Evolutionary conservation across 805 yeast genomes (phyloP), one percentile per base, ranked within the genome.

Genomic region (Saccharomyces paradoxus): DNA sequence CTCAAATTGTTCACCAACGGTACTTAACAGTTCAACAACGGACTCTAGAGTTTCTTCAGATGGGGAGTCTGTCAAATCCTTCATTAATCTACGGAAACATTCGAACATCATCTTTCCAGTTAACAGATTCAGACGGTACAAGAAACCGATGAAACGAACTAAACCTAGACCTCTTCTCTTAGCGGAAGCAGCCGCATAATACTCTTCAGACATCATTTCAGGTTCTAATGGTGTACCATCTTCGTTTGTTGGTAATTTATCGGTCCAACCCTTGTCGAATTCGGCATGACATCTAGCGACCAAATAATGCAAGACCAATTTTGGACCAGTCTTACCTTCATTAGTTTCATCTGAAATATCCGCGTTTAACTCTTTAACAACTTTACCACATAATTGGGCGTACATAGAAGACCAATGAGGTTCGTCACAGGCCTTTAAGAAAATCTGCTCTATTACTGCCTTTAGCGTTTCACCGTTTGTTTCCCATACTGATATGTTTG

Each of bases 101-200:
- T 75, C 75, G 64, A 81, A 77, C 69, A 92, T 87, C 67, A 90
- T 88, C 63, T 79, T 82, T 63, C 82, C 87, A 53, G 86, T 80
- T 62, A 94, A 75, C 75, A 94, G 77, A 61, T 82, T 80, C 68
- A 87, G 78, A 66, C 86, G 84, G 75, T 82, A 94, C 65, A 94
- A 78, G 77, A 89, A 96, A 73, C 98, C 99, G 74, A 94, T 89
- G 69, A 94, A 90, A 74, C 90, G 86, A 56, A 92, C 95, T 61
- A 94, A 78, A 76, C 99, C 99, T 60, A 94, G 80, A 67, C 98
- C 98, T 77, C 97, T 86, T 82, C 99, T 89, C 82, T 94, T 94
- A 48, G 91, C 89, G 57, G 94, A 89, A 47, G 96, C 96, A 68
- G 86, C 84, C 53, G 78, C 79, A 70, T 87, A 87, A 73, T 94